Evolutionary conservation across 2,329 filamentous ascomycete species (phyloP), one percentile per base, ranked within the genome.

Genomic region (Whalleya microplaca): DNA sequence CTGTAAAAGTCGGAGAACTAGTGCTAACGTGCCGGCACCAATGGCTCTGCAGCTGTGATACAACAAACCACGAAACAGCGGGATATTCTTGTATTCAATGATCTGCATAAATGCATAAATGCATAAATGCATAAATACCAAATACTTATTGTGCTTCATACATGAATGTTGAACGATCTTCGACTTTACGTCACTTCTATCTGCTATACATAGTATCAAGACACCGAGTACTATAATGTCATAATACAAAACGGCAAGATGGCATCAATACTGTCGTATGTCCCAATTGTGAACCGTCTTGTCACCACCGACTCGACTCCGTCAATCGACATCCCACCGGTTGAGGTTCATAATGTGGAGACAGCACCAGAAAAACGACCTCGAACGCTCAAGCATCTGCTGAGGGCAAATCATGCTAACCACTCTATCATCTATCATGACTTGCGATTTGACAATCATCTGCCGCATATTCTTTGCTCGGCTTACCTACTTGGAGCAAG

Each of bases 321-420:
- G 52, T 71, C 76, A 46, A 83, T 87, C 65, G 68, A 80, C 50
- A 70, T 97, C 6, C 80, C 89, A 8, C 79, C 89, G 0, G 87
- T 94, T 53, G 79, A 90, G 62, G 80, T 91, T 55, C 86, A 96
- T 74, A 84, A 90, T 72, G 83, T 96, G 66, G 94, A 98, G 76
- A 89, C 88, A 4, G 82, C 86, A 46, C 82, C 87, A 8, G 92
- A 96, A 70, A 94, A 91, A 72, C 82, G 90, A 54, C 86, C 89
- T 18, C 82, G 94, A 59, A 91, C 91, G 19, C 80, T 99, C 59
- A 97, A 96, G 77, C 92, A 98, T 75, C 80, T 99, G 14, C 74
- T 99, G 58, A 91, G 90, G 73, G 88, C 93, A 50, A 98, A 98
- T 72, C 95, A 99, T 76, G 88, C 88, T 64, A 96, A 95, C 71